Base-by-base conservation (phyloP, 129 eudicot genomes). In the Flaveria ramosissima region DNA sequence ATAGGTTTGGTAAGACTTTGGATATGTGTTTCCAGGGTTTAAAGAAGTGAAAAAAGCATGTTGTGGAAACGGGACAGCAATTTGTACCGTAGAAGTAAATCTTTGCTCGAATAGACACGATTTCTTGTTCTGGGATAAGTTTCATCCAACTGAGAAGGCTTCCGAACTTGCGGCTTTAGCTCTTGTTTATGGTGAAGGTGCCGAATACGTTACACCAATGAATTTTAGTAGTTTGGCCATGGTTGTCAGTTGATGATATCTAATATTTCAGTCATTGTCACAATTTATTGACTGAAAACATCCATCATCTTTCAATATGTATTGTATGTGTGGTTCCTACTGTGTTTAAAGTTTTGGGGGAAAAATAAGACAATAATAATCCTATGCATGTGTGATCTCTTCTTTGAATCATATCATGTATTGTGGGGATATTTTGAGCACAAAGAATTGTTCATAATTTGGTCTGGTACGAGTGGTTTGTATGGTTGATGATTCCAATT, bases 111-210 rank as follows among this genome's bases (percentile, higher is more conserved):
- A 86, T 42, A 83, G 89, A 12, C 41, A 60, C 9, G 77, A 85
- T 55, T 72, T 70, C 68, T 81, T 89, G 72, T 86, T 86, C 68
- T 89, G 90, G 90, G 94, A 86, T 73, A 21, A 21, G 77, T 82
- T 72, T 74, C 94, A 89, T 73, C 89, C 95, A 27, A 85, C 92
- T 23, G 83, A 85, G 52, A 63, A 67, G 17, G 95, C 84, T 24
- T 83, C 89, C 0, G 24, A 57, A n/a, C 63, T 78, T 9, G 92
- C 84, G 46, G 87, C 89, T 62, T 72, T 45, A 24, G 53, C 81
- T 9, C 68, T 88, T 30, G 79, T 80, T 66, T 83, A 30, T 14
- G 89, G 76, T 13, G 86, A 83, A 80, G 84, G 84, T 23, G 11
- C 62, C 13, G 87, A 80, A 17, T 77, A 48, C 7, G 87, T 85